Percentiles rank a stretch among this genome's conserved stretches.
Conservation (phyloP, 345 rosid species). For the Dipteronia dyeriana region DNA sequence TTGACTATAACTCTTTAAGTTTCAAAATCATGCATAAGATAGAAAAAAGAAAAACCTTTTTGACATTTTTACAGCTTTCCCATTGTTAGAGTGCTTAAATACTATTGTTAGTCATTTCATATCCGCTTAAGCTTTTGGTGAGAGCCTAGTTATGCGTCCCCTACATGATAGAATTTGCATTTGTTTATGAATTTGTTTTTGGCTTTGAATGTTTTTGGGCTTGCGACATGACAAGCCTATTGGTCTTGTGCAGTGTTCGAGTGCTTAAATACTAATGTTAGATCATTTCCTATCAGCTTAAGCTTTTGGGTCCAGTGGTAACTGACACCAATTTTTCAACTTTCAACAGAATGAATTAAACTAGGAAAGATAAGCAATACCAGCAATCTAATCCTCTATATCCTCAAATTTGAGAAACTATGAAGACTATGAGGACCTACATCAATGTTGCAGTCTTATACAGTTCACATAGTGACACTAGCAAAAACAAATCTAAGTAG, state of each 20-base stretch:
- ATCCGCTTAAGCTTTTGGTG: no score
- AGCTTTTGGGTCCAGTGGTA: no score
- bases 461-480: not conserved
- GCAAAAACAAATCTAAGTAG: not conserved
- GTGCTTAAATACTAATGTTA: no score
- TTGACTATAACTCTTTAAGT: not conserved
- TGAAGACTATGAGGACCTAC: not conserved
- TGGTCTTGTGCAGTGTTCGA: no score
- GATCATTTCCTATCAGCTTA: no score
- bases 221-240: no score
- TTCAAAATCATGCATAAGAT: not conserved
- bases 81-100: no score
- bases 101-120: no score
- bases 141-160: no score
- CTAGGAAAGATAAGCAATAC: not conserved
- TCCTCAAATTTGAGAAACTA: not conserved
- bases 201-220: no score
- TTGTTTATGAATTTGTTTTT: no score
- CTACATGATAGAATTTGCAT: no score
- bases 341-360: not conserved
- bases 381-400: not conserved
- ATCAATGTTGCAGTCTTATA: not conserved
- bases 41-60: not conserved
- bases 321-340: not conserved
- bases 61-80: not conserved